A percentile compares a stretch with the other conserved stretches of the same genome.
Evolutionary conservation across 2,329 filamentous ascomycete species (phyloP).

Genomic region (Paracoccidioides brasiliensis): DNA sequence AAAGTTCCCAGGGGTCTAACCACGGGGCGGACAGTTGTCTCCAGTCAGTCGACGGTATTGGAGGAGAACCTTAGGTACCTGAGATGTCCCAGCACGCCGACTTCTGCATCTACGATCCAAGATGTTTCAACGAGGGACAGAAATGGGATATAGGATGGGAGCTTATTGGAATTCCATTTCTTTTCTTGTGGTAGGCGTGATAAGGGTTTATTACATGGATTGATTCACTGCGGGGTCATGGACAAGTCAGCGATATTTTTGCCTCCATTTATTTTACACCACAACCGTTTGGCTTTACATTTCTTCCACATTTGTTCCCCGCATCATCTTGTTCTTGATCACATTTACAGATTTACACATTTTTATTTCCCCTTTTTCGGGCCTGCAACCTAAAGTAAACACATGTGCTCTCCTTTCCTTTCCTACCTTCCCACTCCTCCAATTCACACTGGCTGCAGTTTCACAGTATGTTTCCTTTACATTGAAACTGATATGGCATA

Average conservation of each 20-base stretch:
- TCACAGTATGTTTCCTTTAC: too few relatives aligned
- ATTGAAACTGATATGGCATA: too few relatives aligned
- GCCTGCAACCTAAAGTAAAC: background rate
- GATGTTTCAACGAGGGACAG: background rate
- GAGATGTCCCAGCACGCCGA: background rate
- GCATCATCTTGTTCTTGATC: background rate
- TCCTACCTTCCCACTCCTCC: too few relatives aligned
- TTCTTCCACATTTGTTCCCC: background rate
- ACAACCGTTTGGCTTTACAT: background rate
- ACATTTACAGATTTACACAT: background rate
- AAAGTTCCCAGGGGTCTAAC: background rate
- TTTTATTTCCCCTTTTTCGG: background rate
- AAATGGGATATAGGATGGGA: background rate
- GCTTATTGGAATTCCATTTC: background rate
- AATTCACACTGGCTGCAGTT: background rate
- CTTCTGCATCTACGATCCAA: background rate
- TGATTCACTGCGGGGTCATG: background rate
- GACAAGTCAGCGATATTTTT: background rate
- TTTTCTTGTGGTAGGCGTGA: background rate
- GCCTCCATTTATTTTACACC: background rate
- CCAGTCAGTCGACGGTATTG: background rate
- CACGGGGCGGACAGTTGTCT: background rate
- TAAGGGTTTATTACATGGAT: background rate
- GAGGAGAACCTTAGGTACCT: background rate
- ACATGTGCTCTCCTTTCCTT: background rate